Base-by-base conservation (phyloP, 2,329 filamentous ascomycete genomes). In the Macrophomina phaseolina region DNA sequence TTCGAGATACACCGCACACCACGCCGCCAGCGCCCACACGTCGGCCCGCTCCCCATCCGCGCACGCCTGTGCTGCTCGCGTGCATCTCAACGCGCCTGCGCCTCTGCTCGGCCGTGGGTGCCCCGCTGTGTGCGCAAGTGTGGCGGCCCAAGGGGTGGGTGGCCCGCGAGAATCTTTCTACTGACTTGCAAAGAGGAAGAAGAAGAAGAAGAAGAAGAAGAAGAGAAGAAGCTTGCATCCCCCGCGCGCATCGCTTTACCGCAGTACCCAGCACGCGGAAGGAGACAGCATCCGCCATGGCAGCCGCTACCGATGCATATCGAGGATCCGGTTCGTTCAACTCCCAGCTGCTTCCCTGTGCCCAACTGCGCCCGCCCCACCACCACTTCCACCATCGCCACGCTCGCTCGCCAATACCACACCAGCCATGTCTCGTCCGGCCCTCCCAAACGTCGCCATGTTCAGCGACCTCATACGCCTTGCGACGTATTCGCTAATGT, bases 231-330 rank as follows among this genome's bases (percentile, higher is more conserved):
- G 48, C 48, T 52, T 64, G 61, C 61, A 64, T 53, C 40, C 36
- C 38, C 18, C 61, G 61, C 61, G 61, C 61, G 49, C 61, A 52
- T 52, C 61, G 48, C 61, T 42, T 53, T 38, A 64, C 36, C 38
- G 48, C 61, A 48, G 18, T 42, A 38, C 18, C 12, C 16, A n/a
- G 16, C 5, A 36, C 42, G 58, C 63, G 49, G 63, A 55, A 65
- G 63, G 63, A 56, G 40, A 38, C 56, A 46, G 56, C n/a, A 32
- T 67, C 58, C 65, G 49, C 51, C 64, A 79, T 79, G 77, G 77
- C 77, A 77, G 76, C 77, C 71, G 75, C 76, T 71, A 78, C 77
- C 75, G 77, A 67, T 67, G 65, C 55, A n/a, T 67, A 67, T 67
- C 65, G 65, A 67, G 65, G 56, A 51, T 62, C 76, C 73, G 77